These are phyloP conservation scores for Clavariopsis aquatica DNA, from an alignment of 495 filamentous ascomycete genomes.

Conservation along the genomic window DNA sequence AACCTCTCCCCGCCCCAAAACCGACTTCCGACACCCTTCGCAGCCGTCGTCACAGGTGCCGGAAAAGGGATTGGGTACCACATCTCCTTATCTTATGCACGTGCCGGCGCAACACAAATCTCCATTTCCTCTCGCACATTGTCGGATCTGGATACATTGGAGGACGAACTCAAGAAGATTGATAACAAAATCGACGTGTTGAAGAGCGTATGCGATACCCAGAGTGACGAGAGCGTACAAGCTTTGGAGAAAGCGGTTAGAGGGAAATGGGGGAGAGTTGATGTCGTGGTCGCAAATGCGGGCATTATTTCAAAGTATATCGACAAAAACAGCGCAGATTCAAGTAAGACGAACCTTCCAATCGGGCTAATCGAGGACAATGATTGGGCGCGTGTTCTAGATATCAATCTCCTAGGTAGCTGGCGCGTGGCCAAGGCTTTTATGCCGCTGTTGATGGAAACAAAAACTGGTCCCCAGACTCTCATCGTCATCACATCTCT, in stretches of 20 bases:
- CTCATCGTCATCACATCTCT: slow-evolving; percentile 33
- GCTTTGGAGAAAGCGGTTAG: slow-evolving; percentile 20
- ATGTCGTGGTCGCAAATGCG: slow-evolving; percentile 31
- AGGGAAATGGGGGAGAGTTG: slow-evolving; percentile 24
- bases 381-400: slow-evolving; percentile 37
- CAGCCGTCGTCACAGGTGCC: slow-evolving; percentile 33
- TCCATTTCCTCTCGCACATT: slow-evolving; percentile 27
- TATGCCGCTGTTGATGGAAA: slow-evolving; percentile 28
- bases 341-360: too few relatives aligned
- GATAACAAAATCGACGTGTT: slow-evolving; percentile 28
- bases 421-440: slow-evolving; percentile 31
- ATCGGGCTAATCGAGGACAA: slow-evolving; percentile 31
- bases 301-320: slow-evolving; percentile 35
- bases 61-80: slow-evolving; percentile 31
- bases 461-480: slow-evolving; percentile 32
- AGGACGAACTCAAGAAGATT: slow-evolving; percentile 1
- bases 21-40: slow-evolving; percentile 15
- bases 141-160: slow-evolving; percentile 18
- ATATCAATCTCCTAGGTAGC: slow-evolving; percentile 37
- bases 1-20: slow-evolving; percentile 14
- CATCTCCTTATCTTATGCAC: slow-evolving; percentile 31
- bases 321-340: background rate
- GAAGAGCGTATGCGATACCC: slow-evolving; percentile 27
- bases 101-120: slow-evolving; percentile 24
- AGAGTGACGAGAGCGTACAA: slow-evolving; percentile 19